Percentiles rank a stretch among this genome's conserved stretches.
These are phyloP conservation scores for Xerocomus spinulosus DNA, from an alignment of 768 basidiomycete genomes.

Conservation along the genomic window DNA sequence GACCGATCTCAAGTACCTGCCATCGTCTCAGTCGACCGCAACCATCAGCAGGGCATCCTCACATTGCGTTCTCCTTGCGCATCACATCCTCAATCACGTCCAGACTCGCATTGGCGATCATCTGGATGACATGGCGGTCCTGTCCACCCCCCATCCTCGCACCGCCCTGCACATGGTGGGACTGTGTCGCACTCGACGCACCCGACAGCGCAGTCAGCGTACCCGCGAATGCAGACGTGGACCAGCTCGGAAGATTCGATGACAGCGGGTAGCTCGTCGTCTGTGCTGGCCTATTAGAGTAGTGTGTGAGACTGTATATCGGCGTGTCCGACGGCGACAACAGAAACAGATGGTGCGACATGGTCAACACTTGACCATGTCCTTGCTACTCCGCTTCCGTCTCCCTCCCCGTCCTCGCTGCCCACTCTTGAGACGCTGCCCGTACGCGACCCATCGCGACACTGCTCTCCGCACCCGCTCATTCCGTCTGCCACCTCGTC, in stretches of 20 bases:
- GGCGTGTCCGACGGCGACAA: constrained; percentile 86
- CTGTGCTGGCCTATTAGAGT: constrained; percentile 67
- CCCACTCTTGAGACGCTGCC: constrained; percentile 1
- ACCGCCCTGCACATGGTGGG: constrained; percentile 55
- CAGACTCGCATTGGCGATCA: constrained; percentile 96
- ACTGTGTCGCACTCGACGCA: constrained; percentile 69
- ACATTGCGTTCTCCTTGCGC: constrained; percentile 78
- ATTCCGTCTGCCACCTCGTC: constrained; percentile 29
- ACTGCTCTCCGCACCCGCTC: constrained; percentile 6
- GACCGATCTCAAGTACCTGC: constrained; percentile 90
- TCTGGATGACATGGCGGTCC: constrained; percentile 93
- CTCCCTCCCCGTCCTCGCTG: neutral
- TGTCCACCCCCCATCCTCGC: constrained; percentile 74
- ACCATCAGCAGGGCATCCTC: constrained; percentile 19
- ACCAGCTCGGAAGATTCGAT: constrained; percentile 85
- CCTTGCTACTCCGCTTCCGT: constrained; percentile 11
- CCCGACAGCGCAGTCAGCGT: constrained; percentile 84
- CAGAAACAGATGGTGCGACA: constrained; percentile 86
- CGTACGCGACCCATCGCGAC: constrained; percentile 25
- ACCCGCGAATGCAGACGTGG: constrained; percentile 86
- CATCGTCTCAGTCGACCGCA: constrained; percentile 15
- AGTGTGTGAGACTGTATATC: constrained; percentile 77
- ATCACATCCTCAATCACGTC: constrained; percentile 94
- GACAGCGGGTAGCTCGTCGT: constrained; percentile 63
- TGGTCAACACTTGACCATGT: constrained; percentile 28